These are phyloP conservation scores for Suhomyces taliae DNA, from an alignment of 1,139 yeast species.

Conservation along the genomic window DNA sequence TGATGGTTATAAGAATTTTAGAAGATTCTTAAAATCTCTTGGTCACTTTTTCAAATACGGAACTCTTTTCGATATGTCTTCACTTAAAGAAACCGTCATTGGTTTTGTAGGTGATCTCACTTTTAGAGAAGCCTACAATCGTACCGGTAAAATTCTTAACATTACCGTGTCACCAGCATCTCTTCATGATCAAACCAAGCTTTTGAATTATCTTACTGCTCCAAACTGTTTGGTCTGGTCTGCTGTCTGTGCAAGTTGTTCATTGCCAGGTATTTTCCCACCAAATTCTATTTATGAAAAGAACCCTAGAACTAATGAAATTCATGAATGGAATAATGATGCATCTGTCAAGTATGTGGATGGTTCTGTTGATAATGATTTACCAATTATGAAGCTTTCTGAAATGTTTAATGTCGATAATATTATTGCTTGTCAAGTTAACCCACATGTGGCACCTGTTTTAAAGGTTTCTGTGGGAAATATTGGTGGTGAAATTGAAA, in stretches of 20 bases:
- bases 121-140: conserved; percentile 57
- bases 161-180: conserved; percentile 60
- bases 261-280: conserved; percentile 88
- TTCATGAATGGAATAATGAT: conserved; percentile 79
- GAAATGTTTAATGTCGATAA: conserved; percentile 98
- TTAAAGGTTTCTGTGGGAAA: conserved; percentile 65
- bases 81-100: conserved; percentile 71
- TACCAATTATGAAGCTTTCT: conserved; percentile 84
- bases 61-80: conserved; percentile 80
- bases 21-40: conserved; percentile 31
- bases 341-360: conserved; percentile 83
- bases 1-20: conserved; percentile 33
- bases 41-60: conserved; percentile 73
- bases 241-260: conserved; percentile 96
- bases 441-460: conserved; percentile 93
- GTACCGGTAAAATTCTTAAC: conserved; percentile 58
- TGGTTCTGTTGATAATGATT: conserved; percentile 93
- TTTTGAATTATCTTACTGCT: conserved; percentile 49
- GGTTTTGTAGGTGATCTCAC: conserved; percentile 88
- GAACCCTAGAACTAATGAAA: conserved; percentile 65
- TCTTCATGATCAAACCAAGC: conserved; percentile 57
- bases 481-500: conserved; percentile 70
- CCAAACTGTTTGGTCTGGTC: conserved; percentile 63
- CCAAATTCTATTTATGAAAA: conserved; percentile 85
- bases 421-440: conserved; percentile 94